Evolutionary conservation across 352 stramenopile species (phyloP).

Genomic region (Elongisporangium prolatum): DNA sequence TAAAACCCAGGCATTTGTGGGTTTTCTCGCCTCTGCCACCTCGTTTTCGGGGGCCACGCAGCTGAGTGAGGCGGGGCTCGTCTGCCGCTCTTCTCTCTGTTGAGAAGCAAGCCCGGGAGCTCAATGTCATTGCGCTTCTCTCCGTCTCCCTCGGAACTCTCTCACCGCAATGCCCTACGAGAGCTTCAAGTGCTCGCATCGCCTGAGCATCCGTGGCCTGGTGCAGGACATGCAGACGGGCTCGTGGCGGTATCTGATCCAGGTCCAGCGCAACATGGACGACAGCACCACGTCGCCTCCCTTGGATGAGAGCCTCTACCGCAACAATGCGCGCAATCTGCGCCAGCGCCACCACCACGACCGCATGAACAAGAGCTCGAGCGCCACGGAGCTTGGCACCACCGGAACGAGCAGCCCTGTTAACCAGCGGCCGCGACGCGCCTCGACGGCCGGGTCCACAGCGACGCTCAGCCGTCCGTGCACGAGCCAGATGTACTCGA

Average conservation of each 20-base stretch:
- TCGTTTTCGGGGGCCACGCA: not conserved
- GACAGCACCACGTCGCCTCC: constrained; percentile 18
- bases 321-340: not conserved
- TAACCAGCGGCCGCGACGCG: not conserved
- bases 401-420: constrained; percentile 4
- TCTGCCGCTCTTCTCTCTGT: not conserved
- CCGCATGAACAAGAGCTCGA: constrained; percentile 3
- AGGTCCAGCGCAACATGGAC: constrained; percentile 37
- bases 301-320: not conserved
- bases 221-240: constrained; percentile 51
- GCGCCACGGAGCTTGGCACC: not conserved
- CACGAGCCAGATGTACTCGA: constrained; percentile 34
- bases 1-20: not conserved
- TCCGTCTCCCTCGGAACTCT: not conserved
- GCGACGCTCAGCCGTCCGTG: constrained; percentile 6
- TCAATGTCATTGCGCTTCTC: not conserved
- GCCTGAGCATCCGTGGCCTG: constrained; percentile 60
- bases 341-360: not conserved
- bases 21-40: not conserved
- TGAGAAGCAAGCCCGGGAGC: not conserved
- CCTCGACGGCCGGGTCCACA: constrained; percentile 5
- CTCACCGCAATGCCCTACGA: constrained; percentile 55
- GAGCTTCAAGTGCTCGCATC: constrained; percentile 56
- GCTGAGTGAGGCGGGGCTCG: not conserved
- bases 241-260: constrained; percentile 63